Conservation (phyloP, 345 rosid species). For the Zanthoxylum bungeanum region DNA sequence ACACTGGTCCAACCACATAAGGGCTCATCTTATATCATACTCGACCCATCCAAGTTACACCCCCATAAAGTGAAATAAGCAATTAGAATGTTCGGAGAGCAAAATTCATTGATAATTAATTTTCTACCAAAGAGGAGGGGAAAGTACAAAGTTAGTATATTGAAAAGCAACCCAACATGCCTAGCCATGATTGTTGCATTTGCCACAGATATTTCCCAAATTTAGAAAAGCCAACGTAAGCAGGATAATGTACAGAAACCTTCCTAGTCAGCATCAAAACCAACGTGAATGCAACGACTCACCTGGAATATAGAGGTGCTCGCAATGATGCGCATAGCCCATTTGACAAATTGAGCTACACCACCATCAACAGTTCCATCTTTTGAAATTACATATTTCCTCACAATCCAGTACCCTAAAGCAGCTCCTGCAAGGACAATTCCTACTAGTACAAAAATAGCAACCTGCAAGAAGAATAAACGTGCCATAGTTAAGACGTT, state of each 20-base stretch:
- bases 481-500: neutral
- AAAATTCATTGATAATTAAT: neutral
- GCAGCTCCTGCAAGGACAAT: constrained; percentile 87
- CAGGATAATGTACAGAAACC: neutral
- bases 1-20: neutral
- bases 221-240: constrained; percentile 2
- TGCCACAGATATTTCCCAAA: neutral
- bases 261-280: neutral
- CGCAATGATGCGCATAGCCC: constrained; percentile 85
- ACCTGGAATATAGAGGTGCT: constrained; percentile 76
- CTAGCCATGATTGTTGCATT: neutral
- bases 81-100: neutral
- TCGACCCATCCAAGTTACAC: neutral
- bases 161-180: neutral
- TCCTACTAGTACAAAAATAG: constrained; percentile 58
- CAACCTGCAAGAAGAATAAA: constrained; percentile 48
- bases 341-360: constrained; percentile 87
- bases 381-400: constrained; percentile 69
- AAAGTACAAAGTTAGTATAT: neutral
- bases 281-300: constrained; percentile 5
- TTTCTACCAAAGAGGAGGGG: neutral
- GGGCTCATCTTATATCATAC: neutral
- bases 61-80: neutral
- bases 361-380: constrained; percentile 80
- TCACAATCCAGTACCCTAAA: constrained; percentile 89